These are phyloP conservation scores for Apiospora marii DNA, from an alignment of 2,329 filamentous ascomycete species.

Conservation along the genomic window DNA sequence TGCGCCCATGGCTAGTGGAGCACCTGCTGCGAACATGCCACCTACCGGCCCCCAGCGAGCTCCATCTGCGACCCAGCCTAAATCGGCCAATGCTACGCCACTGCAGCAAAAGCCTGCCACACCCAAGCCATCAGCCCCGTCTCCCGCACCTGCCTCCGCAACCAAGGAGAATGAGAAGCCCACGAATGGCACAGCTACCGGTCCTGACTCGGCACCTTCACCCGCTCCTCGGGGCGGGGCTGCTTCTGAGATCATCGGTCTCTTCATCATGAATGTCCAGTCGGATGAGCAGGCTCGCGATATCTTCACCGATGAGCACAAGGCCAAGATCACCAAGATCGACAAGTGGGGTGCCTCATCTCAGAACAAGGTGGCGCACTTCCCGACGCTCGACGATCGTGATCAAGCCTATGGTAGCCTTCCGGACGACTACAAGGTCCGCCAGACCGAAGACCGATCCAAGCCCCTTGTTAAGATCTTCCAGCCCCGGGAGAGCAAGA, in stretches of 20 bases:
- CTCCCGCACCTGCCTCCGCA: slow-evolving; percentile 40
- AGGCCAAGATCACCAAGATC: slow-evolving; percentile 78
- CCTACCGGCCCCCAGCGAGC: slow-evolving; percentile 46
- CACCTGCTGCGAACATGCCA: slow-evolving; percentile 41
- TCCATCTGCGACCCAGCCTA: slow-evolving; percentile 45
- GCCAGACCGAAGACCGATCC: slow-evolving; percentile 74
- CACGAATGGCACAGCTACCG: slow-evolving; percentile 60
- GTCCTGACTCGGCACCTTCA: slow-evolving; percentile 61
- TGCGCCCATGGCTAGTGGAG: slow-evolving; percentile 43
- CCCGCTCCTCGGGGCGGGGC: slow-evolving; percentile 66
- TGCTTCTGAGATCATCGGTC: slow-evolving; percentile 74
- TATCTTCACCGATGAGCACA: slow-evolving; percentile 84
- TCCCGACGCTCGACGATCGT: slow-evolving; percentile 80
- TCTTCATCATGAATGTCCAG: slow-evolving; percentile 89
- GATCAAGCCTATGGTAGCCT: slow-evolving; percentile 79
- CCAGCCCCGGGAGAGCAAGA: slow-evolving; percentile 69
- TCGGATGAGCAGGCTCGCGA: slow-evolving; percentile 84
- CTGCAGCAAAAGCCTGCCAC: slow-evolving; percentile 56
- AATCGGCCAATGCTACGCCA: slow-evolving; percentile 54
- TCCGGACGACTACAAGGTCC: slow-evolving; percentile 78
- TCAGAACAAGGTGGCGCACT: slow-evolving; percentile 83
- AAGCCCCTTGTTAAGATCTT: slow-evolving; percentile 87
- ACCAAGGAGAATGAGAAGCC: slow-evolving; percentile 66
- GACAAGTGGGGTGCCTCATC: slow-evolving; percentile 77
- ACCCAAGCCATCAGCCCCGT: slow-evolving; percentile 52